A percentile compares a stretch with the other conserved stretches of the same genome.
Conservation (phyloP, 768 basidiomycete genomes). For the Exidia glandulosa region DNA sequence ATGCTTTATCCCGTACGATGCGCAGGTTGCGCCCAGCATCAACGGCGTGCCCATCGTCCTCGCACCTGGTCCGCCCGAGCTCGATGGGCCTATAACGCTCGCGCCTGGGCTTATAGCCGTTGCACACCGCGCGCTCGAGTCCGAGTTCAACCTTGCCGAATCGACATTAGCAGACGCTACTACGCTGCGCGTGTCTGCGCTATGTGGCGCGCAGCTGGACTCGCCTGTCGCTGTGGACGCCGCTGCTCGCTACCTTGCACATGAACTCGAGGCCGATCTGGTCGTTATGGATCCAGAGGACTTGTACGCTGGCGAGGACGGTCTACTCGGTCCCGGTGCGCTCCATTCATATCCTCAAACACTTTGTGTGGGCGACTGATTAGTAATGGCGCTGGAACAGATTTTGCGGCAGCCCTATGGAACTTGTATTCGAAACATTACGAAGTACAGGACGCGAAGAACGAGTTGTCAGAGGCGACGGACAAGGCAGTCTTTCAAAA, state of each 20-base stretch:
- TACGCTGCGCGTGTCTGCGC: neutral
- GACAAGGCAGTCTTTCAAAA: too few relatives aligned
- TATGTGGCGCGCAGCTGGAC: neutral
- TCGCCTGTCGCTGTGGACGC: neutral
- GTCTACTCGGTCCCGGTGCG: neutral
- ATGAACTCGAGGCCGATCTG: neutral
- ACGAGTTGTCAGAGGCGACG: too few relatives aligned
- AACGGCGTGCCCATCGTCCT: too few relatives aligned
- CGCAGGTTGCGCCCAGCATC: too few relatives aligned
- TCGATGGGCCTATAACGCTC: too few relatives aligned
- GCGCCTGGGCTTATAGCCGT: too few relatives aligned
- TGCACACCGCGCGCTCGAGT: too few relatives aligned
- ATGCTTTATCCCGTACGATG: too few relatives aligned
- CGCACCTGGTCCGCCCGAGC: too few relatives aligned
- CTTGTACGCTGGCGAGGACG: neutral
- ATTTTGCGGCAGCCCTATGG: neutral
- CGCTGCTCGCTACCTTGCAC: neutral
- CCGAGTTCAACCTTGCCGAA: too few relatives aligned
- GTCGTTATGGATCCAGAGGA: neutral
- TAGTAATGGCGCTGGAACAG: neutral
- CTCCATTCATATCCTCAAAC: neutral
- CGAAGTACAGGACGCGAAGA: neutral
- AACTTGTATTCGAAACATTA: neutral
- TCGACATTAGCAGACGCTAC: too few relatives aligned
- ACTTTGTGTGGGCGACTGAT: too few relatives aligned